Evolutionary conservation across 768 basidiomycete species (phyloP).

Genomic region (Psilocybe azurescens): DNA sequence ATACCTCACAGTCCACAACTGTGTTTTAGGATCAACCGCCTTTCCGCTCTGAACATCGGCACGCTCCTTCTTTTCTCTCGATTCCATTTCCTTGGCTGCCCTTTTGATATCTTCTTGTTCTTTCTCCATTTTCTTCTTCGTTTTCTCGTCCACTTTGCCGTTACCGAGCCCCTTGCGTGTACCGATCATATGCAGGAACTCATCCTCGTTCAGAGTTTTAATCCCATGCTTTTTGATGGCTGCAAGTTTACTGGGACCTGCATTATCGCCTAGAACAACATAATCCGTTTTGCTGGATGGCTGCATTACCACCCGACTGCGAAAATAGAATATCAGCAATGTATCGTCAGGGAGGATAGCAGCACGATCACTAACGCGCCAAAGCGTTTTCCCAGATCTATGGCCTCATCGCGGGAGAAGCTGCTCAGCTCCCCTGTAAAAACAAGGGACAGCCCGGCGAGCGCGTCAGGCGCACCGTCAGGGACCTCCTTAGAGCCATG

Average conservation of each 20-base stretch:
- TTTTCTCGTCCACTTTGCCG: constrained; percentile 74
- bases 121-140: constrained; percentile 78
- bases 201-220: constrained; percentile 83
- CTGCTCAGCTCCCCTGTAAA: constrained; percentile 94
- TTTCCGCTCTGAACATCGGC: constrained; percentile 29
- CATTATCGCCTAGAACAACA: constrained; percentile 87
- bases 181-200: constrained; percentile 82
- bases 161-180: constrained; percentile 62
- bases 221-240: constrained; percentile 84
- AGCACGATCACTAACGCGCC: constrained; percentile 69
- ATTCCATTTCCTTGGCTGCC: constrained; percentile 81
- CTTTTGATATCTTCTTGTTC: constrained; percentile 77
- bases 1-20: constrained; percentile 96
- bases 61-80: constrained; percentile 62
- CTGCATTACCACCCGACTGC: constrained; percentile 82
- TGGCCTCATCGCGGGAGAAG: constrained; percentile 86
- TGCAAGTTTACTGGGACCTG: constrained; percentile 88
- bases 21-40: constrained; percentile 52
- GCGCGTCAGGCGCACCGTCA: constrained; percentile 71
- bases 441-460: constrained; percentile 89
- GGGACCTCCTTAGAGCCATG: constrained; percentile 76
- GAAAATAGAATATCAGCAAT: constrained; percentile 9
- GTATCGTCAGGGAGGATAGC: not conserved
- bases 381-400: constrained; percentile 89
- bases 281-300: constrained; percentile 91